Evolutionary conservation across 768 basidiomycete genomes (phyloP), one percentile per base, ranked within the genome.

Genomic region (Panus rudis): DNA sequence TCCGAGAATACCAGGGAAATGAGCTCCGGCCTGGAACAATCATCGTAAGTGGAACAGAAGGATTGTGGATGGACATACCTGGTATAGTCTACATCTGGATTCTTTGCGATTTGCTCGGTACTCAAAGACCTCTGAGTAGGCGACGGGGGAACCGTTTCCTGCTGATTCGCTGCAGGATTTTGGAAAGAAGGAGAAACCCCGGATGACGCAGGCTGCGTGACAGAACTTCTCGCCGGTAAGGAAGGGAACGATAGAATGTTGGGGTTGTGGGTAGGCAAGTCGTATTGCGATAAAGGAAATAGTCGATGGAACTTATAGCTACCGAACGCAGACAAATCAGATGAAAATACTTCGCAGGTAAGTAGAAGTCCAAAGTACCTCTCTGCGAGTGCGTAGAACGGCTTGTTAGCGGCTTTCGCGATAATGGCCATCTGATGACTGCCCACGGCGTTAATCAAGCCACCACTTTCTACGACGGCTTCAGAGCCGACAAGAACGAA

Each of bases 271-370:
- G 81, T 87, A 31, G 89, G 89, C 30, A 92, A 73, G 70, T 92
- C 87, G 59, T 88, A 85, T 57, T 90, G 87, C 52, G 88, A 90
- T 66, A 92, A 67, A 46, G 93, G 93, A 69, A 96, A 98, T 55
- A 93, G 71, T 50, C 94, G 84, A 61, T 94, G 88, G 63, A 97
- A 97, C 70, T 98, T 98, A 75, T 93, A 98, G 62, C 90, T 92
- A 64, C 50, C 48, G 49, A 50, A 28, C 14, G 14, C 26, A 24
- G 37, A 39, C 33, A 38, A 12, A 35, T 48, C 40, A 50, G 41
- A 13, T 16, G 38, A 7, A 33, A 17, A 35, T 24, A 37, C 8
- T 35, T 39, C 21, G 24, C 52, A 51, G 57, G 51, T 55, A 39
- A 34, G 16, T 37, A 34, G 28, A 27, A 41, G 40, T 34, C 50